A percentile compares a stretch with the other conserved stretches of the same genome.
phyloP scores from a whole-genome alignment of 257 asterid species.

The Solanum tarijense region DNA sequence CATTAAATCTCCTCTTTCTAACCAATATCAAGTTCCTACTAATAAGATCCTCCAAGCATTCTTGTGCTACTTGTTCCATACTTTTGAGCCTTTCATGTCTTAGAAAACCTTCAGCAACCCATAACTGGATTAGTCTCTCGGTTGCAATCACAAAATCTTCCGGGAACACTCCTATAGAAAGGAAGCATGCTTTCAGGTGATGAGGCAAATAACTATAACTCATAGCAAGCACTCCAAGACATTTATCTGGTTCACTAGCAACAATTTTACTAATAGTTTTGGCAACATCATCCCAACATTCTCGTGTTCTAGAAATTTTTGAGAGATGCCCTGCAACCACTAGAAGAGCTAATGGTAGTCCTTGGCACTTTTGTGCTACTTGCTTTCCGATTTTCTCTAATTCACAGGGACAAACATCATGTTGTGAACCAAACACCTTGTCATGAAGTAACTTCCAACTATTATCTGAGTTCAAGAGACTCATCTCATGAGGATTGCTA shows the following conservation, averaged over 20 bases:
- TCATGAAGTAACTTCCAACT: not conserved
- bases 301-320: not conserved
- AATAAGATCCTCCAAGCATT: not conserved
- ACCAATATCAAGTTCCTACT: not conserved
- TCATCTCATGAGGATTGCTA: not conserved
- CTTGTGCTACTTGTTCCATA: not conserved
- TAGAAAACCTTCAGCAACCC: not conserved
- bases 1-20: not conserved
- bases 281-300: not conserved
- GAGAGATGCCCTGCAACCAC: not conserved
- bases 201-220: not conserved
- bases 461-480: not conserved
- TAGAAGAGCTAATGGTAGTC: not conserved
- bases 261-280: not conserved
- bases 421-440: not conserved
- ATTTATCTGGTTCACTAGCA: no score
- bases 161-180: not conserved
- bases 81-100: not conserved
- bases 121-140: not conserved
- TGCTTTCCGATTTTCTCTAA: not conserved
- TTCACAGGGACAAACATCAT: not conserved
- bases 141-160: not conserved
- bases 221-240: not conserved
- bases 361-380: not conserved
- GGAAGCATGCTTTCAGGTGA: not conserved